Percentiles rank a stretch among this genome's conserved stretches.
These are phyloP conservation scores for Chloranthus sessilifolius DNA, from an alignment of 164 flowering plant species.

Conservation along the genomic window DNA sequence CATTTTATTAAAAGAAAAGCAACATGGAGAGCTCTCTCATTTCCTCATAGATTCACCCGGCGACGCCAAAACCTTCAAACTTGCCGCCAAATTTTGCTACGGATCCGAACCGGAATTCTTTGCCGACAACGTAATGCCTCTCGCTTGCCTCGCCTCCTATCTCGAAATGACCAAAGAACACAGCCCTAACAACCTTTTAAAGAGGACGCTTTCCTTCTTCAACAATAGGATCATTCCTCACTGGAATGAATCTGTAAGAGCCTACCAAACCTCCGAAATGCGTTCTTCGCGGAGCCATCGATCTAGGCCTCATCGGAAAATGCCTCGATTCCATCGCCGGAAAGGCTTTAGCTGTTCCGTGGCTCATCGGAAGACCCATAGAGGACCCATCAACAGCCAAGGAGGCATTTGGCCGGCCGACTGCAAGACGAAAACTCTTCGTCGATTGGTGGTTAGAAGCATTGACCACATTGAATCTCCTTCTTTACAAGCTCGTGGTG, in stretches of 20 bases:
- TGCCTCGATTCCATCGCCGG: slow-evolving; percentile 41
- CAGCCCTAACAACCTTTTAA: slow-evolving; percentile 44
- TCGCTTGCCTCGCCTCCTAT: slow-evolving; percentile 47
- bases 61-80: slow-evolving; percentile 43
- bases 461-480: slow-evolving; percentile 36
- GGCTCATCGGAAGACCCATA: slow-evolving; percentile 54
- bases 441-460: slow-evolving; percentile 41
- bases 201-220: slow-evolving; percentile 34
- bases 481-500: slow-evolving; percentile 42
- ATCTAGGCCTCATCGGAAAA: slow-evolving; percentile 39
- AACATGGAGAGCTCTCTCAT: slow-evolving; percentile 23
- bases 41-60: slow-evolving; percentile 36
- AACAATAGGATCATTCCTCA: slow-evolving; percentile 33
- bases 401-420: slow-evolving; percentile 21
- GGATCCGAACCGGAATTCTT: slow-evolving; percentile 43
- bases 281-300: slow-evolving; percentile 23
- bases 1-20: slow-evolving; percentile 26
- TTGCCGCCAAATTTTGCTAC: slow-evolving; percentile 59
- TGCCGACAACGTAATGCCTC: slow-evolving; percentile 43
- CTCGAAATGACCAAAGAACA: slow-evolving; percentile 63
- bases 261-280: slow-evolving; percentile 31
- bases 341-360: slow-evolving; percentile 43
- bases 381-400: slow-evolving; percentile 3
- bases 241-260: slow-evolving; percentile 61
- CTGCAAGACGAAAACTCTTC: slow-evolving; percentile 32